Percentiles rank a stretch among this genome's conserved stretches.
Conservation (phyloP, 1,139 yeast genomes). For the Scheffersomyces segobiensis region DNA sequence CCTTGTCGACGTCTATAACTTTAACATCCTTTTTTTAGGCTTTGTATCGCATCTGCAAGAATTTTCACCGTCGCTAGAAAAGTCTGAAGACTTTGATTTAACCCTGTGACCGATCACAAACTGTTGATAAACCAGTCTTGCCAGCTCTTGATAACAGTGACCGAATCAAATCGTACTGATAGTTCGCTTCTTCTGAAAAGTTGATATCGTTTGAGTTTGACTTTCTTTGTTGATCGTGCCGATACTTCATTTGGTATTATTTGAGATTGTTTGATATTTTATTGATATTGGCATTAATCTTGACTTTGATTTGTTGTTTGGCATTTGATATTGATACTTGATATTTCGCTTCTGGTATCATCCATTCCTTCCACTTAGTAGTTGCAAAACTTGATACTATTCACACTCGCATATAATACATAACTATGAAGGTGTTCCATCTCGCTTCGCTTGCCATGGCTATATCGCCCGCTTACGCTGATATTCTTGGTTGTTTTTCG, state of each 20-base stretch:
- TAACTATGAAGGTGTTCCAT: not conserved
- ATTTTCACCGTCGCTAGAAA: not conserved
- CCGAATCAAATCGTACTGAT: not conserved
- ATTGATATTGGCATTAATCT: not conserved
- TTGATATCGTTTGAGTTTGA: not conserved
- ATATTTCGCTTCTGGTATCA: not conserved
- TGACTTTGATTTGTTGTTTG: not conserved
- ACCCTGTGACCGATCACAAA: too few species aligned
- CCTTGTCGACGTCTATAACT: not conserved
- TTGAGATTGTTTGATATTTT: too few species aligned
- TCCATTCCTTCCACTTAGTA: not conserved
- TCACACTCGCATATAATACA: not conserved
- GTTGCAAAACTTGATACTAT: not conserved
- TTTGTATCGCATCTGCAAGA: not conserved
- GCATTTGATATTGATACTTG: not conserved
- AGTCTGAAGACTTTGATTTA: not conserved
- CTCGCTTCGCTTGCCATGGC: not conserved
- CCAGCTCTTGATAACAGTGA: not conserved
- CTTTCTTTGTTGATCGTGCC: not conserved
- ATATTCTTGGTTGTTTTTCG: constrained; percentile 35
- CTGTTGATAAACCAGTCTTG: too few species aligned
- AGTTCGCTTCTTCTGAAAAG: not conserved
- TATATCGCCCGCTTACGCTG: not conserved
- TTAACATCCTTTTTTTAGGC: not conserved
- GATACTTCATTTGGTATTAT: too few species aligned